Evolutionary conservation across 139 green algal species (phyloP).

Genomic region (Volvox africanus): DNA sequence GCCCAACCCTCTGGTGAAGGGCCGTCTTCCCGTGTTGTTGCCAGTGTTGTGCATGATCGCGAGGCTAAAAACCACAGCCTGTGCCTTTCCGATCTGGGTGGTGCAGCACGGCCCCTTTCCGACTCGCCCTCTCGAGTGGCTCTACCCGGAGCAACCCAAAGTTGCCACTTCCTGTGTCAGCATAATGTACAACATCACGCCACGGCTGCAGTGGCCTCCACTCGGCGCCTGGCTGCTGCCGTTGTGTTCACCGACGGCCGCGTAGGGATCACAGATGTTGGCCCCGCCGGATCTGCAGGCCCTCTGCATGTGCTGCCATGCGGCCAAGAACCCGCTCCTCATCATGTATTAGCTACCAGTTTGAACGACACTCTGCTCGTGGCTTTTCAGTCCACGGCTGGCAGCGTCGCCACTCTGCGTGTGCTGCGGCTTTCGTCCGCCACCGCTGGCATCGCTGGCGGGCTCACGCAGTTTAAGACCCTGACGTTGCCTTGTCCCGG

Average conservation of each 20-base stretch:
- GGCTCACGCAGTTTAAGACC: neutral
- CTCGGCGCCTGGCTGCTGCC: neutral
- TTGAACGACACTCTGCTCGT: neutral
- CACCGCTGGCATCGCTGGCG: neutral
- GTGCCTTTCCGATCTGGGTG: neutral
- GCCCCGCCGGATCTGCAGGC: neutral
- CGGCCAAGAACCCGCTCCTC: neutral
- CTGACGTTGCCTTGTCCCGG: constrained; percentile 24
- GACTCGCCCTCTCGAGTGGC: neutral
- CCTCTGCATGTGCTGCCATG: neutral
- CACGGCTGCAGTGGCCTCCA: neutral
- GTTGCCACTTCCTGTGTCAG: constrained; percentile 22
- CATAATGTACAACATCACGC: neutral
- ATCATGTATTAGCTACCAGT: neutral
- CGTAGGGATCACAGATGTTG: neutral
- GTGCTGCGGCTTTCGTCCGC: neutral
- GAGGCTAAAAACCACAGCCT: neutral
- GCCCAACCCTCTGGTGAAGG: neutral
- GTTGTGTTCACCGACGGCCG: constrained; percentile 25
- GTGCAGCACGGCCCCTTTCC: neutral
- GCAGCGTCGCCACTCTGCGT: neutral
- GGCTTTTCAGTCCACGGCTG: neutral
- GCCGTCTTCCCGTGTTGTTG: neutral
- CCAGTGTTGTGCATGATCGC: constrained; percentile 1
- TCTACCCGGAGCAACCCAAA: neutral